Conservation (phyloP, 1,139 yeast genomes). For the Barnettozyma hawaiiensis region DNA sequence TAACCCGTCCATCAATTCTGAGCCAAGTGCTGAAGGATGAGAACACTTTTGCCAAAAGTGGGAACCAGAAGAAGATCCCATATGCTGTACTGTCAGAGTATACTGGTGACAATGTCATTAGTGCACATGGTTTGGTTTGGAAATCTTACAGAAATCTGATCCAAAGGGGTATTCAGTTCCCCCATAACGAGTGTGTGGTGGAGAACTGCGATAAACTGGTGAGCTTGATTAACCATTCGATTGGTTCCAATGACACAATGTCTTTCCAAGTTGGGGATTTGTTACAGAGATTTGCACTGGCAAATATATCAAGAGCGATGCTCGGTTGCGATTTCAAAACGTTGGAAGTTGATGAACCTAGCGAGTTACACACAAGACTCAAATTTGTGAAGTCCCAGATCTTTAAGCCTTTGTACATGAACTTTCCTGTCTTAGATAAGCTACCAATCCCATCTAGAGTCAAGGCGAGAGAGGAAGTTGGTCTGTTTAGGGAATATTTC, state of each 20-base stretch:
- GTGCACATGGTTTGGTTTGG: conserved; percentile 57
- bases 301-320: conserved; percentile 46
- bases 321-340: conserved; percentile 45
- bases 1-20: conserved; percentile 44
- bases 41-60: conserved; percentile 49
- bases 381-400: conserved; percentile 47
- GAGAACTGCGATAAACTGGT: conserved; percentile 32
- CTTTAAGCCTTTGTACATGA: conserved; percentile 49
- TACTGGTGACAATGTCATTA: conserved; percentile 59
- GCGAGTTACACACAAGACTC: conserved; percentile 37
- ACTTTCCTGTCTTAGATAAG: conserved; percentile 48
- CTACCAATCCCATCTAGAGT: conserved; percentile 46
- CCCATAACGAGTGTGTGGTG: conserved; percentile 35
- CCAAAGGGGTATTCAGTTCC: conserved; percentile 48
- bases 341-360: conserved; percentile 23
- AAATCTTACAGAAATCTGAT: conserved; percentile 41
- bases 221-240: conserved; percentile 20
- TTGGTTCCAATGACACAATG: conserved; percentile 18
- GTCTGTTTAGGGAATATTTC: conserved; percentile 36
- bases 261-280: conserved; percentile 34
- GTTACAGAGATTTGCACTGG: conserved; percentile 44
- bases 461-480: conserved; percentile 41
- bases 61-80: conserved; percentile 56
- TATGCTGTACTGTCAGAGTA: conserved; percentile 49
- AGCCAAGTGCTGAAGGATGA: conserved; percentile 46